Base-by-base conservation (phyloP, 225 moss, liverwort and hornwort species). In the Sphagnum tenellum region DNA sequence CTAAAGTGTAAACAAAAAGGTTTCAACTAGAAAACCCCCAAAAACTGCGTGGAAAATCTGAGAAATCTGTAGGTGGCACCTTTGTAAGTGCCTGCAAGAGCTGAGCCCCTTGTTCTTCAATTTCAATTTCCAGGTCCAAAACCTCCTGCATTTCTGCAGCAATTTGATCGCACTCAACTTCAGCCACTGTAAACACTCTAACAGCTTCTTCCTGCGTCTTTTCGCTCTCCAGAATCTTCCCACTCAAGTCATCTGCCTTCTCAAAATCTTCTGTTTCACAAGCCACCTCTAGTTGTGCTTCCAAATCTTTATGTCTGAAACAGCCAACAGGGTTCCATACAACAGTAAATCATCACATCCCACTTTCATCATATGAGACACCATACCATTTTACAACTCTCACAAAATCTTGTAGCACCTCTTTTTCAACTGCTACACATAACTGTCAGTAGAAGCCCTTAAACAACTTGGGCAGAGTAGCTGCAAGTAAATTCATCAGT, bases 191-290 rank as follows among this genome's bases (percentile, higher is more conserved):
- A 50, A 82, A 69, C 8, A 61, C 79, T 54, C 70, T 72, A 56
- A 52, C 56, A 60, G 78, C 82, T 48, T 75, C 50, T 45, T 76
- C 66, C 67, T 75, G n/a, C 5, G 60, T 65, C 8, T 57, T 56
- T 59, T 82, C 82, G 29, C 68, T 73, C 51, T 67, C 79, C 48
- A 65, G 69, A 67, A 78, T 72, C 52, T 66, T 70, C 62, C 67
- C 82, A 69, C 78, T 82, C 8, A 82, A 67, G 44, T 49, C 57
- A 67, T 82, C 78, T 2, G 82, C 82, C 60, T 65, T 76, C 49
- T 82, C 82, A 66, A 82, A 82, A 56, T 82, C 82, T 60, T 82
- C 82, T 44, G 64, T 71, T 51, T 82, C 82, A 76, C 82, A 82
- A 68, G 82, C 82, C 58, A 67, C 70, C 63, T 76, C 61, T 45